These are phyloP conservation scores for Fraxinus quadrangulata DNA, from an alignment of 257 asterid species.

Conservation along the genomic window DNA sequence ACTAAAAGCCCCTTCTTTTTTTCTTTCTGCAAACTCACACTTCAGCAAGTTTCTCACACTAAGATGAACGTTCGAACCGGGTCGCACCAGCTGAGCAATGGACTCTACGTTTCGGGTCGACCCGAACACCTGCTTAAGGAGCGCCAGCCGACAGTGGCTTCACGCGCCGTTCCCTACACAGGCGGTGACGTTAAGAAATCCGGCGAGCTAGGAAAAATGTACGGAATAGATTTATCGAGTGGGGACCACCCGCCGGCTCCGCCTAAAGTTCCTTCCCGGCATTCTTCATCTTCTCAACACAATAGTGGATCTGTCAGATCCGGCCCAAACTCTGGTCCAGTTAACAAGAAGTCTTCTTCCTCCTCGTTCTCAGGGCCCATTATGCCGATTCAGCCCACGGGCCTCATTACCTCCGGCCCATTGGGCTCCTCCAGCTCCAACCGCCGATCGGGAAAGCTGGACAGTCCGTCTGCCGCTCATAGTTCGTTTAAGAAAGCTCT, in stretches of 20 bases:
- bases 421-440: slow-evolving; percentile 49
- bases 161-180: slow-evolving; percentile 81
- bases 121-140: slow-evolving; percentile 79
- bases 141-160: slow-evolving; percentile 67
- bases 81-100: slow-evolving; percentile 90
- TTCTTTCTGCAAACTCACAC: slow-evolving; percentile 9
- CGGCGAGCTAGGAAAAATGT: slow-evolving; percentile 90
- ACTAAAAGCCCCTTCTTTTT: slow-evolving; percentile 4
- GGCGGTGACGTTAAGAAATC: slow-evolving; percentile 92
- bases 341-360: slow-evolving; percentile 65
- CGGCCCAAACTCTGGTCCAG: slow-evolving; percentile 86
- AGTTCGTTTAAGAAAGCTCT: slow-evolving; percentile 50
- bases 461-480: slow-evolving; percentile 40
- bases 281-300: slow-evolving; percentile 58
- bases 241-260: slow-evolving; percentile 55
- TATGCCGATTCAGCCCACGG: slow-evolving; percentile 87
- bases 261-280: slow-evolving; percentile 61
- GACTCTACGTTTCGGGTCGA: slow-evolving; percentile 83
- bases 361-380: slow-evolving; percentile 86
- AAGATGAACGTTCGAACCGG: slow-evolving; percentile 72
- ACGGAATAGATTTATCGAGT: slow-evolving; percentile 58
- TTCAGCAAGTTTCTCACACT: background rate
- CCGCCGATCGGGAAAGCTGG: slow-evolving; percentile 72
- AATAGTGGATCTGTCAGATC: slow-evolving; percentile 88
- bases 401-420: slow-evolving; percentile 81